Conservation (phyloP, 306 rosid species). For the Dryas alaskensis region DNA sequence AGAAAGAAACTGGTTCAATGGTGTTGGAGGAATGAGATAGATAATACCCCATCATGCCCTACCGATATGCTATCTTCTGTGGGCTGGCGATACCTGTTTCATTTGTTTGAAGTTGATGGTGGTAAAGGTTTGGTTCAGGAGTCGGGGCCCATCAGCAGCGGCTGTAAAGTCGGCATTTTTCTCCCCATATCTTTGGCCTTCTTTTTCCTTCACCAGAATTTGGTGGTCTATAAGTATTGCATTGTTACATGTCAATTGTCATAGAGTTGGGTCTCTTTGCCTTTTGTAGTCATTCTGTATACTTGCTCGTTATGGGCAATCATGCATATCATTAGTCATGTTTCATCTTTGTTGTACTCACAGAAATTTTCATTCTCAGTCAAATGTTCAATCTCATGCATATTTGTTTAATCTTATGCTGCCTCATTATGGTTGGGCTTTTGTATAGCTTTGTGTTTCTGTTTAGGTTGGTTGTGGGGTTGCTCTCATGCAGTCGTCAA, state of each 20-base stretch:
- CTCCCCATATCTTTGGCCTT: slow-evolving; percentile 20
- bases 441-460: background rate
- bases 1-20: slow-evolving; percentile 30
- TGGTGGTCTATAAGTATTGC: slow-evolving; percentile 31
- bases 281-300: slow-evolving; percentile 30
- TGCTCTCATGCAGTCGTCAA: background rate
- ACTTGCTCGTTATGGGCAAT: slow-evolving; percentile 28
- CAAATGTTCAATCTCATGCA: slow-evolving; percentile 26
- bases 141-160: slow-evolving; percentile 29
- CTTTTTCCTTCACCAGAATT: slow-evolving; percentile 34
- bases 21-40: slow-evolving; percentile 26
- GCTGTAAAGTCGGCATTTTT: slow-evolving; percentile 42
- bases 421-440: background rate
- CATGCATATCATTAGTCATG: slow-evolving; percentile 30
- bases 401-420: background rate
- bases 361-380: slow-evolving; percentile 11
- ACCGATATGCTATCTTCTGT: slow-evolving; percentile 26
- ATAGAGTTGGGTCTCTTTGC: slow-evolving; percentile 25
- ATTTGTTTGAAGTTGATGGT: slow-evolving; percentile 35
- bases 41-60: slow-evolving; percentile 35
- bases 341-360: slow-evolving; percentile 26
- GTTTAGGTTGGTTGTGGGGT: background rate
- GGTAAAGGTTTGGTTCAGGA: slow-evolving; percentile 30
- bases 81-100: slow-evolving; percentile 24
- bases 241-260: slow-evolving; percentile 28